Conservation (phyloP, 176 grass and related monocot genomes). For the Oryza meridionalis region DNA sequence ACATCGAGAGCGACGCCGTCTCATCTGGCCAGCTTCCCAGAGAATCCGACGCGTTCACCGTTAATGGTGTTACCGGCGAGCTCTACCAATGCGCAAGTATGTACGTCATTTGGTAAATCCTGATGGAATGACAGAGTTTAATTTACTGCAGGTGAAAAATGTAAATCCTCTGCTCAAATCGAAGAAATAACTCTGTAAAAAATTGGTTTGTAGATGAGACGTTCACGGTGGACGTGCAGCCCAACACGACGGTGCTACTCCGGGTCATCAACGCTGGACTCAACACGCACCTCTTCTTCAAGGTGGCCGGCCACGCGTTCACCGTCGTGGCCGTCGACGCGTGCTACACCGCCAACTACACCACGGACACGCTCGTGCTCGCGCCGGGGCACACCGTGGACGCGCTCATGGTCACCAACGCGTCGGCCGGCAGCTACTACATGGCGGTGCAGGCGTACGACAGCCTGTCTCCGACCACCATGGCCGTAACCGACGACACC, state of each 20-base stretch:
- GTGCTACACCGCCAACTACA: conserved; percentile 66
- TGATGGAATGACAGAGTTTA: conserved; percentile 12
- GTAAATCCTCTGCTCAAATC: neutral
- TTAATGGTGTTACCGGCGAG: conserved; percentile 57
- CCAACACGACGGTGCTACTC: conserved; percentile 63
- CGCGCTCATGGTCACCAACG: conserved; percentile 57
- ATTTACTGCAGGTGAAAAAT: neutral
- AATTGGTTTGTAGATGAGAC: conserved; percentile 43
- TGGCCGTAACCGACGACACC: conserved; percentile 21
- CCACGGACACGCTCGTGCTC: conserved; percentile 74
- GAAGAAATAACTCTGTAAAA: neutral
- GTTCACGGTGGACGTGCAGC: conserved; percentile 59
- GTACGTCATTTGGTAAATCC: neutral
- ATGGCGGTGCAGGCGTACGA: conserved; percentile 57
- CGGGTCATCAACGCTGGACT: conserved; percentile 80
- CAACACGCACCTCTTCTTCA: conserved; percentile 81
- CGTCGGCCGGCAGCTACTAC: conserved; percentile 66
- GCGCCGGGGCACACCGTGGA: conserved; percentile 84
- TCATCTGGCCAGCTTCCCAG: conserved; percentile 44
- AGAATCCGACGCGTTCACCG: conserved; percentile 56
- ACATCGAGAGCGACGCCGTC: conserved; percentile 51
- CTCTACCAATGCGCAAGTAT: conserved; percentile 56
- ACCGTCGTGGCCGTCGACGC: conserved; percentile 81
- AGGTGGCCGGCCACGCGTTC: conserved; percentile 71
- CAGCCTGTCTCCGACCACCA: conserved; percentile 36